Percentiles rank a stretch among this genome's conserved stretches.
phyloP scores from a whole-genome alignment of 306 rosid genomes.

The Ochetophila trinervis region DNA sequence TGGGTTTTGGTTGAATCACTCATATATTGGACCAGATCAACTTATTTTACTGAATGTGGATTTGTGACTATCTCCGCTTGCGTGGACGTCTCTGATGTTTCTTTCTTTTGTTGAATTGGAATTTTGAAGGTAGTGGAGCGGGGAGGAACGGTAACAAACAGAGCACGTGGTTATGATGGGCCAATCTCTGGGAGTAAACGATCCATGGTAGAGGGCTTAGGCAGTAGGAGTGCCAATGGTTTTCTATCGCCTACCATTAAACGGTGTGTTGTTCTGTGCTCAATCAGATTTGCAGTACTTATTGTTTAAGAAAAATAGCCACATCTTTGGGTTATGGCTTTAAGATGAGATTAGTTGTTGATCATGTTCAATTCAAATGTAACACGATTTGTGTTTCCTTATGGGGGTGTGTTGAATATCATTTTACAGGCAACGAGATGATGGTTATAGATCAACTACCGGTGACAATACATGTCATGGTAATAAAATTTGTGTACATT shows the following conservation, averaged over 20 bases:
- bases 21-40: too few species aligned
- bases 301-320: too few species aligned
- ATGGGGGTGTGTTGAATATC: constrained; percentile 6
- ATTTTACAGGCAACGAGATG: constrained; percentile 46
- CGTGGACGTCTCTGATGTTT: not conserved
- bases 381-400: constrained; percentile 9
- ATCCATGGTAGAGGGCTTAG: constrained; percentile 25
- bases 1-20: too few species aligned
- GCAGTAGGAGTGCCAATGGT: constrained; percentile 27
- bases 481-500: constrained; percentile 16
- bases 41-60: constrained; percentile 2
- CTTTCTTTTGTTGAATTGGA: not conserved
- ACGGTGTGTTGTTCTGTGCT: constrained; percentile 26
- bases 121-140: constrained; percentile 53
- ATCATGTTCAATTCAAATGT: not conserved
- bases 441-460: constrained; percentile 23
- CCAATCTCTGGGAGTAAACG: constrained; percentile 39
- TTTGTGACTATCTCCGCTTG: constrained; percentile 1
- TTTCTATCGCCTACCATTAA: constrained; percentile 29
- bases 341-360: not conserved
- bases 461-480: constrained; percentile 30
- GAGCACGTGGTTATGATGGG: constrained; percentile 16
- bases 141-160: constrained; percentile 32
- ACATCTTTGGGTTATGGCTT: not conserved
- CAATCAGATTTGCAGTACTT: too few species aligned